A percentile compares a stretch with the other conserved stretches of the same genome.
Conservation (phyloP, 371 early-diverging fungal species). For the Homolaphlyctis polyrhiza region DNA sequence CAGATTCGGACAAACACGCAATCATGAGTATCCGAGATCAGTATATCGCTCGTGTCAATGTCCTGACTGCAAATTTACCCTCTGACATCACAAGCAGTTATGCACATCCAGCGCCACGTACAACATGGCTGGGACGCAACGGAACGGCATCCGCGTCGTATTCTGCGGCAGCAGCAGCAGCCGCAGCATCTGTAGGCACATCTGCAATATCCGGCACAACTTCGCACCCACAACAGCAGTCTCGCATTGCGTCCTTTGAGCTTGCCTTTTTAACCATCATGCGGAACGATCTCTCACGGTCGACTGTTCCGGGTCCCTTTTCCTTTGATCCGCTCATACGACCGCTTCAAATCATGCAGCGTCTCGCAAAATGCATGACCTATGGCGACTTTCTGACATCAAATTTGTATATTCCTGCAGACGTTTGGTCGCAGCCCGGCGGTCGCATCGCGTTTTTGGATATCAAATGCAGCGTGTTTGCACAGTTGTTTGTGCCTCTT, state of each 20-base stretch:
- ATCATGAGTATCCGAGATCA: background rate
- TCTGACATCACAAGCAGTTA: background rate
- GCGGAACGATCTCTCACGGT: background rate
- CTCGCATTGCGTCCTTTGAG: background rate
- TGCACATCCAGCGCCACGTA: too few species aligned
- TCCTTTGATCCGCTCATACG: background rate
- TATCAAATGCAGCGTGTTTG: background rate
- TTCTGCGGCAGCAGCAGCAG: too few species aligned
- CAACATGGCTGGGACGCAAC: too few species aligned
- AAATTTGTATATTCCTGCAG: background rate
- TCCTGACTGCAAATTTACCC: background rate
- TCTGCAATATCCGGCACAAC: background rate
- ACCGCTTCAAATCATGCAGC: constrained; percentile 4
- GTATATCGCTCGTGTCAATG: background rate
- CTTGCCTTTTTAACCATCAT: background rate
- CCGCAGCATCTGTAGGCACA: background rate
- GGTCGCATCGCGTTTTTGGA: background rate
- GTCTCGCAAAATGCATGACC: constrained; percentile 1
- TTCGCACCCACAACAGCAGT: background rate
- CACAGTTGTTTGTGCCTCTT: constrained; percentile 1
- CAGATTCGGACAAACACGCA: background rate
- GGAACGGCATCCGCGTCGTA: too few species aligned
- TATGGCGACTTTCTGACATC: constrained; percentile 1
- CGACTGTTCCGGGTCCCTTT: background rate
- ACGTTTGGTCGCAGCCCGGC: constrained; percentile 1